phyloP scores from a whole-genome alignment of 306 rosid species.

The Corylus americana region DNA sequence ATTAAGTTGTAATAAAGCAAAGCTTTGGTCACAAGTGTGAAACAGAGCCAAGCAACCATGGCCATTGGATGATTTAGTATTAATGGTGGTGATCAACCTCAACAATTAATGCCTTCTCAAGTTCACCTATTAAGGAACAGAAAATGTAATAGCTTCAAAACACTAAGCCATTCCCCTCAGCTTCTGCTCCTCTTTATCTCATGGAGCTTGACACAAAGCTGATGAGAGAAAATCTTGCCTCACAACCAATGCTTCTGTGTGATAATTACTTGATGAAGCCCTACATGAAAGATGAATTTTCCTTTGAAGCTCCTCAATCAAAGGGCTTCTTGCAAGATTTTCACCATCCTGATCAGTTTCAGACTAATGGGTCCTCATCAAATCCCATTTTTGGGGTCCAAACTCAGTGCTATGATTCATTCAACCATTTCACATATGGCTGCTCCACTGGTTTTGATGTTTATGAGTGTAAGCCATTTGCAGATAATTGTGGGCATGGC shows the following conservation, averaged over 20 bases:
- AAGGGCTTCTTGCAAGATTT: slow-evolving; percentile 69
- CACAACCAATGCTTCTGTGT: slow-evolving; percentile 35
- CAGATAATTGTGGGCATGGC: slow-evolving; percentile 37
- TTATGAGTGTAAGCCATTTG: slow-evolving; percentile 50
- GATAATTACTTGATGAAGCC: slow-evolving; percentile 40
- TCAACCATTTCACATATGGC: slow-evolving; percentile 29
- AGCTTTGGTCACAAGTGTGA: slow-evolving; percentile 11
- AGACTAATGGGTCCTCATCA: slow-evolving; percentile 46
- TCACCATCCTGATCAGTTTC: slow-evolving; percentile 55
- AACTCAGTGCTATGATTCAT: slow-evolving; percentile 42
- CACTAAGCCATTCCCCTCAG: slow-evolving; percentile 31
- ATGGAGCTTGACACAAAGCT: slow-evolving; percentile 58
- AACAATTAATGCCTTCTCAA: slow-evolving; percentile 35
- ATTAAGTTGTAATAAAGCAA: background rate
- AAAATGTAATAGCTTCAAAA: slow-evolving; percentile 19
- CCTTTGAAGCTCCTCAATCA: slow-evolving; percentile 44
- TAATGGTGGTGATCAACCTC: slow-evolving; percentile 28
- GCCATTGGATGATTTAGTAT: slow-evolving; percentile 44
- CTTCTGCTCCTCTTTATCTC: slow-evolving; percentile 26
- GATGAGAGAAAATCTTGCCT: slow-evolving; percentile 38
- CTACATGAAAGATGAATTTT: slow-evolving; percentile 43
- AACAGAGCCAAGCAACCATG: slow-evolving; percentile 30
- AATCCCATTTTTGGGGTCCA: slow-evolving; percentile 46
- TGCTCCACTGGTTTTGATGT: slow-evolving; percentile 34
- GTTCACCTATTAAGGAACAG: slow-evolving; percentile 53